Conservation (phyloP, 495 filamentous ascomycete species). For the Cetradonia linearis region DNA sequence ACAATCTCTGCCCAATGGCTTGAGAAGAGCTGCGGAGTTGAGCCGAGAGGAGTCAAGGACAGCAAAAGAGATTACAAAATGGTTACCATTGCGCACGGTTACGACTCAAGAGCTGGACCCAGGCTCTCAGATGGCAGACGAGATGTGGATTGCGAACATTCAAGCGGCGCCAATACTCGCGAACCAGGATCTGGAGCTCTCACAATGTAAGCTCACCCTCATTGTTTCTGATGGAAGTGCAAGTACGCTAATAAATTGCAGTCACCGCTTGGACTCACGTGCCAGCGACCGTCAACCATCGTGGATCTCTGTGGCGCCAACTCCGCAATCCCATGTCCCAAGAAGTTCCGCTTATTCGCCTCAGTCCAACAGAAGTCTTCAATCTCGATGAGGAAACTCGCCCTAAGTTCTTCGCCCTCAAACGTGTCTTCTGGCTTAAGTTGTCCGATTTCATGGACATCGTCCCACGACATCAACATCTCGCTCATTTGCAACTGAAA, state of each 20-base stretch:
- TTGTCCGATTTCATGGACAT: constrained; percentile 66
- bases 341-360: constrained; percentile 26
- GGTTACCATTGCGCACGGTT: constrained; percentile 44
- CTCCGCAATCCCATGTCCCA: constrained; percentile 41
- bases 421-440: constrained; percentile 69
- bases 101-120: constrained; percentile 40
- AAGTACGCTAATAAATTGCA: constrained; percentile 26
- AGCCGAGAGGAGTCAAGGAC: constrained; percentile 37
- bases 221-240: background rate
- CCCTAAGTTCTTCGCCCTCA: constrained; percentile 43
- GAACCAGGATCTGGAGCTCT: constrained; percentile 63
- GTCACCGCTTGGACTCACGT: constrained; percentile 59
- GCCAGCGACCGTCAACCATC: constrained; percentile 37
- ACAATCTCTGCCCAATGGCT: constrained; percentile 45
- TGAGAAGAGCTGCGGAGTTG: constrained; percentile 40
- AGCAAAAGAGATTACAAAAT: constrained; percentile 38
- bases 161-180: constrained; percentile 65
- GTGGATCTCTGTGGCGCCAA: constrained; percentile 44
- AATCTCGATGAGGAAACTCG: constrained; percentile 32
- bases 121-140: constrained; percentile 39
- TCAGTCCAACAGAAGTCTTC: constrained; percentile 12
- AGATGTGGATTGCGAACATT: constrained; percentile 69
- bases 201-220: constrained; percentile 49
- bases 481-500: constrained; percentile 40
- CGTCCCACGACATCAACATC: constrained; percentile 58